phyloP scores from a whole-genome alignment of 2,329 filamentous ascomycete species.

The Parascedosporium putredinis region DNA sequence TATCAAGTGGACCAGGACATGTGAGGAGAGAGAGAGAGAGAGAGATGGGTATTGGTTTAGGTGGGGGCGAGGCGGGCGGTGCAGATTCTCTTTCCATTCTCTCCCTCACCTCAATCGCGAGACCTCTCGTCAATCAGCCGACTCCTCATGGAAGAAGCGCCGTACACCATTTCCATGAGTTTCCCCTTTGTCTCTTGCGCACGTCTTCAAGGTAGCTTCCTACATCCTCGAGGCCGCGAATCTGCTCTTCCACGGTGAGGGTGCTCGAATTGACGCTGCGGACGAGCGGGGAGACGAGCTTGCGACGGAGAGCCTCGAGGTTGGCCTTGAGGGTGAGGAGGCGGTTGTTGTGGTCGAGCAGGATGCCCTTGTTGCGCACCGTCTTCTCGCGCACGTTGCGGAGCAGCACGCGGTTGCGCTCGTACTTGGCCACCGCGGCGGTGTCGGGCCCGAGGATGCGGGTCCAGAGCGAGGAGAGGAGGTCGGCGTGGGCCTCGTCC shows the following conservation, averaged over 20 bases:
- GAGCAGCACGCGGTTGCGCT: constrained; percentile 76
- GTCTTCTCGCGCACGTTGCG: constrained; percentile 71
- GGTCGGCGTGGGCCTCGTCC: constrained; percentile 68
- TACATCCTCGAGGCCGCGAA: constrained; percentile 69
- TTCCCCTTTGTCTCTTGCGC: constrained; percentile 73
- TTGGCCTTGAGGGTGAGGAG: constrained; percentile 77
- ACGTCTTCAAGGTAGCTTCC: constrained; percentile 68
- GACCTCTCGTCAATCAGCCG: constrained; percentile 10
- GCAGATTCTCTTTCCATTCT: neutral
- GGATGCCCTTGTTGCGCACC: constrained; percentile 73
- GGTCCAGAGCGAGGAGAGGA: constrained; percentile 78
- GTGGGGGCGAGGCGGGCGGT: neutral
- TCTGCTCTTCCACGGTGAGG: constrained; percentile 73
- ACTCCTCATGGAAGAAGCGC: constrained; percentile 27
- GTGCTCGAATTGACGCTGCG: constrained; percentile 57
- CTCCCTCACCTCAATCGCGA: too few relatives aligned
- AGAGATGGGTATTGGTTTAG: neutral
- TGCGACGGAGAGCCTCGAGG: constrained; percentile 72
- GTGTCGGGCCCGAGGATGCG: constrained; percentile 70
- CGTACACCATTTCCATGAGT: constrained; percentile 71
- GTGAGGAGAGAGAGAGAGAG: neutral
- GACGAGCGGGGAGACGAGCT: constrained; percentile 76
- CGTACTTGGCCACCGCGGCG: constrained; percentile 72
- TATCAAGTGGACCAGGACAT: neutral
- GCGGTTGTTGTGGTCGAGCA: constrained; percentile 78